A percentile compares a stretch with the other conserved stretches of the same genome.
phyloP scores from a whole-genome alignment of 2,329 filamentous ascomycete species.

The Ophiostoma piceae region DNA sequence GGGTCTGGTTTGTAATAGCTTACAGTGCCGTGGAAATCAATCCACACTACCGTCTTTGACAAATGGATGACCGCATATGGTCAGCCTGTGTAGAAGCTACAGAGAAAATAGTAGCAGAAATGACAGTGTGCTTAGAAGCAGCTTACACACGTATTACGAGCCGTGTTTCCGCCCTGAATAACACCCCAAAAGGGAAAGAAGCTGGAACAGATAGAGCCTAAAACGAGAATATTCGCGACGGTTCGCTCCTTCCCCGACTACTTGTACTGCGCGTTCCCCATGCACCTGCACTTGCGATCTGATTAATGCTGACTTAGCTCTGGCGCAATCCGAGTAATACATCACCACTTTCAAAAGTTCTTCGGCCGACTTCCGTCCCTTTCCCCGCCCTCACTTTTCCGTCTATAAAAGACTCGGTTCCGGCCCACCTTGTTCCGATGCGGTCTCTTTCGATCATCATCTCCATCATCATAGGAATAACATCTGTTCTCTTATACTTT shows the following conservation, averaged over 20 bases:
- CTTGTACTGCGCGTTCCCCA: constrained; percentile 13
- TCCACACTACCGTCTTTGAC: background rate
- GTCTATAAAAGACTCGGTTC: constrained; percentile 22
- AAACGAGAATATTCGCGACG: constrained; percentile 18
- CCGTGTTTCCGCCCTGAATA: background rate
- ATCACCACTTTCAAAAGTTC: background rate
- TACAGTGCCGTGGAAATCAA: constrained; percentile 16
- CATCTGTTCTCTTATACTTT: constrained; percentile 31
- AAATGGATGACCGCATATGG: background rate
- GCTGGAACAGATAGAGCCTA: background rate
- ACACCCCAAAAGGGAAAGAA: background rate
- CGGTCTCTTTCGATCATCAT: constrained; percentile 37
- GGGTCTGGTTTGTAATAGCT: constrained; percentile 26
- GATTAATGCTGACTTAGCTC: constrained; percentile 1
- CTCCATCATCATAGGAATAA: constrained; percentile 38
- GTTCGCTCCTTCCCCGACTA: constrained; percentile 15
- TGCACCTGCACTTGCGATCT: background rate
- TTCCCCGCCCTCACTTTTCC: constrained; percentile 13
- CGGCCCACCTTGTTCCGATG: constrained; percentile 31
- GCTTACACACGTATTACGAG: background rate
- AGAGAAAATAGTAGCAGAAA: background rate
- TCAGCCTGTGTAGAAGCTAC: background rate
- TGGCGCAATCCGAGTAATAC: background rate
- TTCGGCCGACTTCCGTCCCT: background rate
- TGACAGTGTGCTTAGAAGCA: background rate